Evolutionary conservation across 2,329 filamentous ascomycete species (phyloP).

Genomic region (Furcasterigmium sp.): DNA sequence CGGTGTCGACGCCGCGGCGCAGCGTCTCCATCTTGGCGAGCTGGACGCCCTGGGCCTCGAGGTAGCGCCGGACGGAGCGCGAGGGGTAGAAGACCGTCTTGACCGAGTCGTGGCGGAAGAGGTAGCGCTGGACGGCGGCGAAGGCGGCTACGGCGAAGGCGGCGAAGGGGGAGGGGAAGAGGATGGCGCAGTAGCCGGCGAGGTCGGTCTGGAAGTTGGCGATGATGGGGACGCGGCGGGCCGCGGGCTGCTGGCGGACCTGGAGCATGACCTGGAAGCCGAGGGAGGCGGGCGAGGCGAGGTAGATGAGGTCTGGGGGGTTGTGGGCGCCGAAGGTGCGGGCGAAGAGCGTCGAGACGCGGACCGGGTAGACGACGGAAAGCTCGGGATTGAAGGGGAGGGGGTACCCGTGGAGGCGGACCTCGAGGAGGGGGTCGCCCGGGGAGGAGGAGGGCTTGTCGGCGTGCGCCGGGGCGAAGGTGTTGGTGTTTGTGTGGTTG

Average conservation of each 20-base stretch:
- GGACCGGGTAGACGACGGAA: slow-evolving; percentile 64
- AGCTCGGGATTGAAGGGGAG: slow-evolving; percentile 68
- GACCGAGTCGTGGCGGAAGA: slow-evolving; percentile 58
- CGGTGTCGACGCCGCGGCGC: slow-evolving; percentile 60
- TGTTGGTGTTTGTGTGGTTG: slow-evolving; percentile 48
- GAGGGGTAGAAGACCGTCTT: slow-evolving; percentile 67
- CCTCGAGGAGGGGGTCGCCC: slow-evolving; percentile 32
- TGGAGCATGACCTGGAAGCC: slow-evolving; percentile 70
- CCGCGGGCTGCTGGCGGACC: slow-evolving; percentile 50
- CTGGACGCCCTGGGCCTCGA: slow-evolving; percentile 52
- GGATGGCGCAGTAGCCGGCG: slow-evolving; percentile 61
- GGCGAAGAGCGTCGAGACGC: slow-evolving; percentile 55
- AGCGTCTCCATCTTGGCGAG: slow-evolving; percentile 53
- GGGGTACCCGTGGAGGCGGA: slow-evolving; percentile 59
- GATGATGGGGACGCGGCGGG: slow-evolving; percentile 53
- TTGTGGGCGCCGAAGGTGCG: slow-evolving; percentile 48
- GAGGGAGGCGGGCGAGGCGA: slow-evolving; percentile 63
- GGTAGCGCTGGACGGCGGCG: slow-evolving; percentile 57
- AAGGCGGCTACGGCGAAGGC: slow-evolving; percentile 57
- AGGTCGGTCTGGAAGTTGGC: slow-evolving; percentile 71
- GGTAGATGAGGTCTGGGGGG: slow-evolving; percentile 61
- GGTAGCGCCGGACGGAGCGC: slow-evolving; percentile 55
- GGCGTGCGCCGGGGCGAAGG: slow-evolving; percentile 38
- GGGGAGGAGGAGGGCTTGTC: slow-evolving; percentile 11
- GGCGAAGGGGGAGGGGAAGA: slow-evolving; percentile 61